Percentiles rank a stretch among this genome's conserved stretches.
Conservation (phyloP, 257 asterid genomes). For the Solanum medicagineum region DNA sequence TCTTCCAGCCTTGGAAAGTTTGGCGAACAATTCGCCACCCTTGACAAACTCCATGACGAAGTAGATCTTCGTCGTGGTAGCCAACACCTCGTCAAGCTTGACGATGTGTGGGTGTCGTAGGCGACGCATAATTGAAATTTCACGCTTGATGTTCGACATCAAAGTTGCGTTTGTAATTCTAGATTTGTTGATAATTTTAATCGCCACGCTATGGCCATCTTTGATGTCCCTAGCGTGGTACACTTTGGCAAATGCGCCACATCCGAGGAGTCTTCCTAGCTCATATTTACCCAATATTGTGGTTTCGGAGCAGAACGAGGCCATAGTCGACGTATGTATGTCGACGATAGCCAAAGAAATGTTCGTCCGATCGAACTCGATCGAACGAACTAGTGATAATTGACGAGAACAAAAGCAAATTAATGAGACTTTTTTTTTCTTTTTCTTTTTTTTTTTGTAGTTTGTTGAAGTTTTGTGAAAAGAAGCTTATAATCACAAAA, state of each 20-base stretch:
- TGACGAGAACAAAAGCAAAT: background rate
- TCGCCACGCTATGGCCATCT: conserved; percentile 68
- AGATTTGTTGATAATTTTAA: conserved; percentile 53
- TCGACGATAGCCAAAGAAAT: background rate
- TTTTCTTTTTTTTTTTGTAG: background rate
- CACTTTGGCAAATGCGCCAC: conserved; percentile 90
- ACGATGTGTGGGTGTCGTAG: conserved; percentile 56
- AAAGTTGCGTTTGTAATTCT: conserved; percentile 14
- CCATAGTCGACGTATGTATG: background rate
- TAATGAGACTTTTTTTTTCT: background rate
- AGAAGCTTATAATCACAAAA: background rate
- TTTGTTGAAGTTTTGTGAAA: background rate
- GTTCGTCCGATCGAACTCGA: background rate
- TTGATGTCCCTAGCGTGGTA: conserved; percentile 58
- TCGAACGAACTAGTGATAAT: background rate
- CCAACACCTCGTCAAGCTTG: conserved; percentile 56
- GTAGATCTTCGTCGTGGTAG: conserved; percentile 55
- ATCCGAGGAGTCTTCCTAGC: conserved; percentile 67
- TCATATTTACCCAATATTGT: conserved; percentile 56
- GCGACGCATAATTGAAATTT: conserved; percentile 61
- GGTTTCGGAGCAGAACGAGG: background rate
- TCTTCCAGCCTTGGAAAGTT: conserved; percentile 44
- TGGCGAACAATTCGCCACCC: conserved; percentile 72
- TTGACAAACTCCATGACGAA: conserved; percentile 68
- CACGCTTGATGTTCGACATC: conserved; percentile 53